These are phyloP conservation scores for Botryococcus braunii DNA, from an alignment of 163 green algal genomes.

Conservation along the genomic window DNA sequence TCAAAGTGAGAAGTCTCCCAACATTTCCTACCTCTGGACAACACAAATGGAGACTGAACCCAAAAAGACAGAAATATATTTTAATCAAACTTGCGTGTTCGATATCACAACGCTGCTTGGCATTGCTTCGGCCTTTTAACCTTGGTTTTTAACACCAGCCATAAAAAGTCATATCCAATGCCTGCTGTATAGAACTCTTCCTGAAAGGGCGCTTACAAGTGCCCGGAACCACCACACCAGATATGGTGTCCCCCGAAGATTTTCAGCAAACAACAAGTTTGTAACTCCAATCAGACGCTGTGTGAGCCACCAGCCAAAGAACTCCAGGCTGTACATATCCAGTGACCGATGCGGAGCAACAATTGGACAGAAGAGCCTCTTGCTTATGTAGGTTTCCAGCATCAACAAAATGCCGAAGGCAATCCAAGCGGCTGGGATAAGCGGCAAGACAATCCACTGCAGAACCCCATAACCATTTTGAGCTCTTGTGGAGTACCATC, in stretches of 20 bases:
- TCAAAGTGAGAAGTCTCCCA: neutral
- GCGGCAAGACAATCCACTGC: neutral
- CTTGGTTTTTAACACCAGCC: neutral
- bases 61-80: neutral
- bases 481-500: neutral
- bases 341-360: neutral
- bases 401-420: slow-evolving; percentile 3
- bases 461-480: neutral
- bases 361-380: slow-evolving; percentile 2
- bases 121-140: neutral
- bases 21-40: neutral
- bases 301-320: slow-evolving; percentile 11
- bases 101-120: neutral
- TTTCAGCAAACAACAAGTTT: slow-evolving; percentile 5
- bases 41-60: neutral
- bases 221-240: slow-evolving; percentile 1
- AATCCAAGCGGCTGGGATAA: neutral
- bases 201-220: slow-evolving; percentile 8
- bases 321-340: slow-evolving; percentile 4
- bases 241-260: slow-evolving; percentile 7
- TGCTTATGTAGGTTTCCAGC: slow-evolving; percentile 1
- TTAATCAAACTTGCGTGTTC: neutral
- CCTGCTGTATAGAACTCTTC: too few relatives aligned
- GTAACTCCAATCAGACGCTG: slow-evolving; percentile 2
- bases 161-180: too few relatives aligned